Evolutionary conservation across 1,284 basidiomycete species (phyloP).

Genomic region (Malassezia furfur): DNA sequence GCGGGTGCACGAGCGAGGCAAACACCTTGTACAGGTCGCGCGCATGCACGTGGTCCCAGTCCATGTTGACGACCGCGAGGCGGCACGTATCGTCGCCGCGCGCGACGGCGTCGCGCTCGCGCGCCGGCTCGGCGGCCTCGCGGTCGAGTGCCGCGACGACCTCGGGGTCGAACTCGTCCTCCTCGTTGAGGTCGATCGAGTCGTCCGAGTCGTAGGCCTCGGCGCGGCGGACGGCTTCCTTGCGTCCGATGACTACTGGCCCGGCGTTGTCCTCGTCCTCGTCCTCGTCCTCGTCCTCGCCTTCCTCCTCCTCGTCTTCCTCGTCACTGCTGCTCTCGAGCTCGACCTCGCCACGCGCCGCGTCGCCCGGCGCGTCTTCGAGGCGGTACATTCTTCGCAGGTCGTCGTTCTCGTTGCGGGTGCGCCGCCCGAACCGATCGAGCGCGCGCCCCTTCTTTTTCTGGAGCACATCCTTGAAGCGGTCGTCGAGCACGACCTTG

Average conservation of each 20-base stretch:
- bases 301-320: conserved; percentile 26
- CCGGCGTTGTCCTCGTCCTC: conserved; percentile 27
- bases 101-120: conserved; percentile 21
- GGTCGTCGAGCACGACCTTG: conserved; percentile 81
- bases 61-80: conserved; percentile 86
- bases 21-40: conserved; percentile 85
- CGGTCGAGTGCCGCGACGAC: conserved; percentile 63
- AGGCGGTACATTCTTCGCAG: conserved; percentile 16
- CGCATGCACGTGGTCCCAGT: conserved; percentile 94
- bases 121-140: conserved; percentile 52
- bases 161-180: conserved; percentile 51
- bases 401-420: conserved; percentile 48
- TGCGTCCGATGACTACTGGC: conserved; percentile 17
- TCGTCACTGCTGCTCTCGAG: conserved; percentile 37
- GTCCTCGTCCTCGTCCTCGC: conserved; percentile 58
- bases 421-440: conserved; percentile 44
- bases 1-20: conserved; percentile 64
- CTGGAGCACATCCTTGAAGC: conserved; percentile 73
- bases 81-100: conserved; percentile 51
- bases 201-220: conserved; percentile 24
- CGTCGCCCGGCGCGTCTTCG: conserved; percentile 54
- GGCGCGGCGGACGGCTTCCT: conserved; percentile 12
- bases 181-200: conserved; percentile 62
- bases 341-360: conserved; percentile 64
- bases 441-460: conserved; percentile 18